Evolutionary conservation across 1,284 basidiomycete species (phyloP).

Genomic region (Cutaneotrichosporon cutaneum): DNA sequence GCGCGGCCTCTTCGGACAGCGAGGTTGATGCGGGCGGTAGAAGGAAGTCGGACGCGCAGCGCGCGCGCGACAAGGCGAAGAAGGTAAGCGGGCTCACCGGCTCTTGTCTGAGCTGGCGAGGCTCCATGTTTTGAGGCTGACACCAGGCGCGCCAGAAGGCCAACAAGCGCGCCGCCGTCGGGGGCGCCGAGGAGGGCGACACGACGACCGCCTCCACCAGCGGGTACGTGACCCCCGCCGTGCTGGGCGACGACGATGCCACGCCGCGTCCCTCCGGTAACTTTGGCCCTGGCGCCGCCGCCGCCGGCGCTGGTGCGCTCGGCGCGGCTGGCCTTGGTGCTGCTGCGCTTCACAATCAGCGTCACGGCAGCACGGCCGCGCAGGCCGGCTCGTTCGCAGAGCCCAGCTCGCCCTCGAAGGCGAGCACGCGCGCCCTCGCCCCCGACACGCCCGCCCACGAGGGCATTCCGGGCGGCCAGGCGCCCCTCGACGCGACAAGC

Average conservation of each 20-base stretch:
- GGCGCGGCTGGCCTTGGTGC: conserved; percentile 30
- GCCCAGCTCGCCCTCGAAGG: background rate
- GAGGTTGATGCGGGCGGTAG: background rate
- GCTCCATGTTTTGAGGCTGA: background rate
- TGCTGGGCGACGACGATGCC: conserved; percentile 1
- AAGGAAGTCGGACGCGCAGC: conserved; percentile 8
- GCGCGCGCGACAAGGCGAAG: conserved; percentile 11
- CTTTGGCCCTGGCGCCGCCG: conserved; percentile 23
- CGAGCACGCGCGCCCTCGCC: background rate
- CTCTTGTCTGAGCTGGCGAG: no score
- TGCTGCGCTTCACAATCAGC: background rate
- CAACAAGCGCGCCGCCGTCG: conserved; percentile 9
- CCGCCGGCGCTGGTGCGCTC: conserved; percentile 19
- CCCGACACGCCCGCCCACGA: background rate
- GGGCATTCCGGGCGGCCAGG: background rate
- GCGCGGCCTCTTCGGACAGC: conserved; percentile 4
- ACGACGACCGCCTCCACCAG: conserved; percentile 8
- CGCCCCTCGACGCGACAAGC: conserved; percentile 1
- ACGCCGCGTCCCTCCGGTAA: background rate
- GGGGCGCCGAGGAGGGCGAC: conserved; percentile 10
- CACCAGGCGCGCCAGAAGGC: conserved; percentile 15
- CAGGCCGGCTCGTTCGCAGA: background rate
- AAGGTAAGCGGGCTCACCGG: conserved; percentile 12
- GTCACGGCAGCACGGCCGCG: background rate
- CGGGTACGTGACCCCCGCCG: conserved; percentile 11